Percentiles rank a stretch among this genome's conserved stretches.
These are phyloP conservation scores for Phaeotremella skinneri DNA, from an alignment of 768 basidiomycete species.

Conservation along the genomic window DNA sequence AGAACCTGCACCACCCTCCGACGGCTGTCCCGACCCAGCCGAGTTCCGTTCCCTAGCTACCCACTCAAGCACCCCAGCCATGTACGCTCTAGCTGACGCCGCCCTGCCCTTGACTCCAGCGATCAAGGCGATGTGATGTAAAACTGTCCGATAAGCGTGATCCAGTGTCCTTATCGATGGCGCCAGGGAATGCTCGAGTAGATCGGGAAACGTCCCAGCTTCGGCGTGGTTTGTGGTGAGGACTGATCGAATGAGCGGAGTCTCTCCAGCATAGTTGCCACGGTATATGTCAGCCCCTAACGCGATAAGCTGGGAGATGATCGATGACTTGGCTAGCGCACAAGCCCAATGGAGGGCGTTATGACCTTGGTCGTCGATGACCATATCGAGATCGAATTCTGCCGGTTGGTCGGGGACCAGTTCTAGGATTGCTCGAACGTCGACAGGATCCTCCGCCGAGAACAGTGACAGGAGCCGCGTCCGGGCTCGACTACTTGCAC, in stretches of 20 bases:
- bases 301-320: slow-evolving; percentile 67
- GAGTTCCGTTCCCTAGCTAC: slow-evolving; percentile 60
- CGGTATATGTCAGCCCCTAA: slow-evolving; percentile 82
- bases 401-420: slow-evolving; percentile 24
- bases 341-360: slow-evolving; percentile 91
- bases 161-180: slow-evolving; percentile 84
- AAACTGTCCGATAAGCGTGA: slow-evolving; percentile 73
- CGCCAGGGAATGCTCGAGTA: slow-evolving; percentile 64
- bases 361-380: slow-evolving; percentile 92
- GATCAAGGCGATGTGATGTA: slow-evolving; percentile 87
- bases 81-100: slow-evolving; percentile 78
- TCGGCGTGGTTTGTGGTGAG: slow-evolving; percentile 84
- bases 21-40: slow-evolving; percentile 21
- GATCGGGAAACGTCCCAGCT: slow-evolving; percentile 61
- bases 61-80: slow-evolving; percentile 83
- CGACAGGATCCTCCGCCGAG: slow-evolving; percentile 24
- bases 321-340: slow-evolving; percentile 70
- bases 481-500: slow-evolving; percentile 30
- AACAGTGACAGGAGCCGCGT: slow-evolving; percentile 48
- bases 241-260: slow-evolving; percentile 85
- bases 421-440: slow-evolving; percentile 34
- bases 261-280: slow-evolving; percentile 92
- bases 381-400: slow-evolving; percentile 68
- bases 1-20: slow-evolving; percentile 26
- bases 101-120: slow-evolving; percentile 90